These are phyloP conservation scores for Trypanosomatidae sp. DNA, from an alignment of 208 protist species.

Conservation along the genomic window DNA sequence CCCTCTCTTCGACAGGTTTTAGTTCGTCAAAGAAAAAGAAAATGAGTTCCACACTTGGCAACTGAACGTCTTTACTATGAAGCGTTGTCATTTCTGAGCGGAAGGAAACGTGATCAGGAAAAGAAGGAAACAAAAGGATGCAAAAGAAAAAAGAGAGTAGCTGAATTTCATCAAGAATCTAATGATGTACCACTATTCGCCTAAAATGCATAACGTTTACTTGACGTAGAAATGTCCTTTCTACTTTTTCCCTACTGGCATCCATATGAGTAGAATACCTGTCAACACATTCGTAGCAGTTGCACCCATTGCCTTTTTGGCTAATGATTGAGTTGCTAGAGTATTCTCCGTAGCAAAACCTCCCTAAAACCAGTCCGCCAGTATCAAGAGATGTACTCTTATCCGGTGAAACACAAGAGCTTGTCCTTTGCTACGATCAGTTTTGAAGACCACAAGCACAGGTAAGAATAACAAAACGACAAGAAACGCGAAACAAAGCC, in stretches of 20 bases:
- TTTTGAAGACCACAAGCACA: neutral
- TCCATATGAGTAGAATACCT: neutral
- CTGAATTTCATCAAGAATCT: neutral
- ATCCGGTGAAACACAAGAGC: neutral
- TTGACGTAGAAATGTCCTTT: neutral
- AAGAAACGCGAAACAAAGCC: neutral
- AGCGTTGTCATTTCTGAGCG: neutral
- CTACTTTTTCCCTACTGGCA: neutral
- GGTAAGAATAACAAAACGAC: neutral
- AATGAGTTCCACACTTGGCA: neutral
- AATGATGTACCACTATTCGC: neutral
- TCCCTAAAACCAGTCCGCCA: neutral
- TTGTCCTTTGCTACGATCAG: neutral
- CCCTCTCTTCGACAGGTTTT: neutral
- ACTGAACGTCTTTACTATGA: neutral
- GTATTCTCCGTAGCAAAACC: neutral
- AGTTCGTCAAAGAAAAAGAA: neutral
- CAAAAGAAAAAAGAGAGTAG: neutral
- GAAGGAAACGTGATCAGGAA: neutral
- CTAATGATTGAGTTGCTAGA: neutral
- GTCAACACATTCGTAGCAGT: too few relatives aligned
- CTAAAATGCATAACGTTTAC: too few relatives aligned
- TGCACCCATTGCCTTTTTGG: neutral
- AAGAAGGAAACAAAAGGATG: neutral
- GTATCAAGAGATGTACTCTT: neutral